phyloP scores from a whole-genome alignment of 192 early-diverging fungal species.

The Entomortierella parvispora region DNA sequence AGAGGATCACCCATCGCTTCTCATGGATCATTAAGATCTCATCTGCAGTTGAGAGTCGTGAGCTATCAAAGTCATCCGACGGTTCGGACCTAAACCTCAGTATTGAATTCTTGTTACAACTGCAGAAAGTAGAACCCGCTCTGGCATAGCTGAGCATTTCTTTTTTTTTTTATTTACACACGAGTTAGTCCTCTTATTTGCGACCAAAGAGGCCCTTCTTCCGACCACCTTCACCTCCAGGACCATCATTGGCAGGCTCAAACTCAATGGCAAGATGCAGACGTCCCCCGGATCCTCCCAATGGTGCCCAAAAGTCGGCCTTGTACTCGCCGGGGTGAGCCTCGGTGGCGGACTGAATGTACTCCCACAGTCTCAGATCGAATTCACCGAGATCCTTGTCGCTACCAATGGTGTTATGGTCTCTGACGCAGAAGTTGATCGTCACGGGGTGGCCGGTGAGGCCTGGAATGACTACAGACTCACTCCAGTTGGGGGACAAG shows the following conservation, averaged over 20 bases:
- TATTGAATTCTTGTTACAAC: too few relatives aligned
- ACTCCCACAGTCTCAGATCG: conserved; percentile 60
- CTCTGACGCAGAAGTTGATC: conserved; percentile 70
- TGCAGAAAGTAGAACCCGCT: too few relatives aligned
- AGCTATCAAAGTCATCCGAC: too few relatives aligned
- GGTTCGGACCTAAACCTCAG: too few relatives aligned
- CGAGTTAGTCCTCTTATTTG: conserved; percentile 19
- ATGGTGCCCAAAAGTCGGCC: conserved; percentile 25
- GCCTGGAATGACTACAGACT: conserved; percentile 30
- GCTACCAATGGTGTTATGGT: conserved; percentile 51
- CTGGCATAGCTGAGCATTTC: too few relatives aligned
- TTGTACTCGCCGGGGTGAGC: not conserved
- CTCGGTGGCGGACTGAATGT: conserved; percentile 34
- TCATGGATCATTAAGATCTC: too few relatives aligned
- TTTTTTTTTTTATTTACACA: conserved; percentile 21
- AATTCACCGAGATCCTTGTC: conserved; percentile 71
- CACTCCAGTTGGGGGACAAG: conserved; percentile 71
- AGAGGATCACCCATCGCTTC: too few relatives aligned
- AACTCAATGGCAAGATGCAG: conserved; percentile 34
- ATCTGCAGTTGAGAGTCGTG: too few relatives aligned
- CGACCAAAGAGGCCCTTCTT: conserved; percentile 29
- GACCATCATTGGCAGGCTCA: conserved; percentile 12
- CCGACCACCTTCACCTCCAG: not conserved
- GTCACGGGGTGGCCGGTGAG: conserved; percentile 39
- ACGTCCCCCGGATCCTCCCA: conserved; percentile 15